Evolutionary conservation across 805 yeast genomes (phyloP).

Genomic region (Zygotorulaspora chibaensis): DNA sequence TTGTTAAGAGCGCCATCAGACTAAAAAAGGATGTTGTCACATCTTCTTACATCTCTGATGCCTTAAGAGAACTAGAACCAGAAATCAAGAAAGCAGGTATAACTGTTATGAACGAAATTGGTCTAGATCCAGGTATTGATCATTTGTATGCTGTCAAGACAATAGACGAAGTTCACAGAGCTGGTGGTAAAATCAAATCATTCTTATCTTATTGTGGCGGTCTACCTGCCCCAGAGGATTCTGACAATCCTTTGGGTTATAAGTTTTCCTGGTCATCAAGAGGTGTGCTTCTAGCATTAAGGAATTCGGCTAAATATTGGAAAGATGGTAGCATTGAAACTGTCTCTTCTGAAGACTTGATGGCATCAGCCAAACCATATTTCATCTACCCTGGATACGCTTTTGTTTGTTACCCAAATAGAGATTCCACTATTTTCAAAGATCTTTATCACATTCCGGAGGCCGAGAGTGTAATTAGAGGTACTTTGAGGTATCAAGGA

Average conservation of each 20-base stretch:
- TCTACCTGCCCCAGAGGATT: slow-evolving; percentile 95
- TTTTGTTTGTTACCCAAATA: slow-evolving; percentile 93
- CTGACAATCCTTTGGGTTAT: slow-evolving; percentile 97
- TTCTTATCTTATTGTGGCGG: slow-evolving; percentile 99
- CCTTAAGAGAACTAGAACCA: slow-evolving; percentile 78
- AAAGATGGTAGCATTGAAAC: slow-evolving; percentile 77
- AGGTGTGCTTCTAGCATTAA: slow-evolving; percentile 92
- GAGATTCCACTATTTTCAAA: slow-evolving; percentile 93
- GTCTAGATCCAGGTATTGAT: slow-evolving; percentile 98
- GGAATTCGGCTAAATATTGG: slow-evolving; percentile 89
- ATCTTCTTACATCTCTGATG: slow-evolving; percentile 94
- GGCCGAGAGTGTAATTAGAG: slow-evolving; percentile 94
- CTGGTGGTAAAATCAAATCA: slow-evolving; percentile 87
- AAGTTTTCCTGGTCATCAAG: slow-evolving; percentile 99
- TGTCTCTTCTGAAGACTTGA: slow-evolving; percentile 82
- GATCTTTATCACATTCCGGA: slow-evolving; percentile 93
- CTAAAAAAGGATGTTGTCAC: slow-evolving; percentile 86
- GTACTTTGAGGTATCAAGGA: slow-evolving; percentile 96
- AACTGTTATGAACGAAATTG: slow-evolving; percentile 97
- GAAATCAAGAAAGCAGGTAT: slow-evolving; percentile 92
- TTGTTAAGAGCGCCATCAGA: slow-evolving; percentile 90
- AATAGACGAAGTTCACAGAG: slow-evolving; percentile 90
- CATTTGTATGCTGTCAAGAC: slow-evolving; percentile 98
- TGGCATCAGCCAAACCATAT: slow-evolving; percentile 94
- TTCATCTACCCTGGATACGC: slow-evolving; percentile 94